phyloP scores from a whole-genome alignment of 306 rosid species.

The Rubus idaeus region DNA sequence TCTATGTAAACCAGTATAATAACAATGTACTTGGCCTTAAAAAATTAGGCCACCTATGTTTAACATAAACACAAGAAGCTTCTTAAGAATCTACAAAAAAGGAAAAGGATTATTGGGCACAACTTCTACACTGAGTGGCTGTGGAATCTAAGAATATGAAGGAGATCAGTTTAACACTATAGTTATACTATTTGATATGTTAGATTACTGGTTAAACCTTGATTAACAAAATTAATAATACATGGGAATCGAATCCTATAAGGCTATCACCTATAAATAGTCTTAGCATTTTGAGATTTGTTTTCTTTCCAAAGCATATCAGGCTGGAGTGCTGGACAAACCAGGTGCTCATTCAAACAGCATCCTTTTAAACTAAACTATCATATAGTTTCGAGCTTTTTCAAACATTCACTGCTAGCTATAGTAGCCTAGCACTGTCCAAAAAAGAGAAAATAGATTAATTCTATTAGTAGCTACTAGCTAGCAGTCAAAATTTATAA shows the following conservation, averaged over 20 bases:
- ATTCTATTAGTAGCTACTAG: not conserved
- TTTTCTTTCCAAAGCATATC: not conserved
- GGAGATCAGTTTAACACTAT: conserved; percentile 5
- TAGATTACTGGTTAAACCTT: not conserved
- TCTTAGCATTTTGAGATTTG: not conserved
- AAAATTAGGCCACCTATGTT: not conserved
- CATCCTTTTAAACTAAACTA: not conserved
- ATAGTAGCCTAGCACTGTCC: not conserved
- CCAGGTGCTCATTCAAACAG: not conserved
- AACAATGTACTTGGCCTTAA: not conserved
- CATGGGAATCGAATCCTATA: not conserved
- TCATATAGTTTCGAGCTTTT: not conserved
- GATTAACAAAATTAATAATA: not conserved
- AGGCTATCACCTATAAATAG: not conserved
- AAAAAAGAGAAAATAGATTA: not conserved
- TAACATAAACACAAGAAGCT: not conserved
- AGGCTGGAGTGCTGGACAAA: not conserved
- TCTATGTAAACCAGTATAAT: not conserved
- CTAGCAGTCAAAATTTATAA: not conserved
- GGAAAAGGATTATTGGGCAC: not conserved
- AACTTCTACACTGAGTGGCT: not conserved
- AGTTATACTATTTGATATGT: not conserved
- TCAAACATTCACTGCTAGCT: conserved; percentile 1
- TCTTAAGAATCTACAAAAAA: not conserved
- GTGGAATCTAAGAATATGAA: conserved; percentile 10